Base-by-base conservation (phyloP, 768 basidiomycete species). In the Mycena capillaripes region DNA sequence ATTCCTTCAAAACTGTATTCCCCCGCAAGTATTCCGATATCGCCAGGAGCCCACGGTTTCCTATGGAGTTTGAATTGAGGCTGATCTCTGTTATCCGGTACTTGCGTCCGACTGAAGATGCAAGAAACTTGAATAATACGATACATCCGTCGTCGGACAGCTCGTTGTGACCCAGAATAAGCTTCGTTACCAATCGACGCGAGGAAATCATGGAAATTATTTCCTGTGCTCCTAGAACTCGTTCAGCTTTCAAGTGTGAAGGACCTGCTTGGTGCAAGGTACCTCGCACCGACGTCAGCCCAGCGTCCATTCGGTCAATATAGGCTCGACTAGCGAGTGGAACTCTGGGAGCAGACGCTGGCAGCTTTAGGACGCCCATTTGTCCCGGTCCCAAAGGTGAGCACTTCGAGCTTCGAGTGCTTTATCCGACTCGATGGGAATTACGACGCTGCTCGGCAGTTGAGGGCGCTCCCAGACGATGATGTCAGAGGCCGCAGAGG, bases 61-160 rank as follows among this genome's bases (percentile, higher is more conserved):
- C 87, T 32, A 93, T 89, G 11, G 78, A 78, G 70, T 90, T 92
- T 4, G 84, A 83, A 61, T 90, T 91, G 65, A 93, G 82, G 70
- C 84, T 87, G 36, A 93, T 88, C 74, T 91, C 88, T 2, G 81
- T 79, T 66, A 93, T 85, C 56, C 77, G 78, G 73, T 89, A 84
- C 66, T 78, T 80, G 69, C 81, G 79, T 23, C 89, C 91, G 21
- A 81, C 78, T 7, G 82, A 77, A 14, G 92, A 91, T 30, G 80
- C 70, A 9, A 93, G 82, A 76, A 89, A 92, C 21, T 80, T 79
- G 77, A 92, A 90, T 11, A 93, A 80, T 27, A 83, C 81, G 30
- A 84, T 78, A 66, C 88, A 89, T 38, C 92, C 92, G 17, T 87
- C 85, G 76, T 92, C 89, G 11, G 87, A 87, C 11, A 93, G 84